A percentile compares a stretch with the other conserved stretches of the same genome.
Conservation (phyloP, 208 protist genomes). For the Acanthamoeba sp. region DNA sequence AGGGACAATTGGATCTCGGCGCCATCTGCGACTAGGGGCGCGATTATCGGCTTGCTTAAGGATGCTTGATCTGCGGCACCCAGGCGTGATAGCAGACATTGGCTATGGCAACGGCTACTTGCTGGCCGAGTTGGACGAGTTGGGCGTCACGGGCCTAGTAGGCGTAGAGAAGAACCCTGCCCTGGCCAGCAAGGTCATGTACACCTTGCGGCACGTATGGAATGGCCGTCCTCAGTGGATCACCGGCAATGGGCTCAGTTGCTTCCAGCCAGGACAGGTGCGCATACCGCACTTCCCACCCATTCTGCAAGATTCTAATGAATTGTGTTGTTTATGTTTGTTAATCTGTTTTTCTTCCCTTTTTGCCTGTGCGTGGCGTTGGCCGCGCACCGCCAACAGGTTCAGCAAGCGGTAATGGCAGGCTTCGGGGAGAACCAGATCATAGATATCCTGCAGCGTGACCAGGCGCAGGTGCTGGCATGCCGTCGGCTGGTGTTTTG, state of each 20-base stretch:
- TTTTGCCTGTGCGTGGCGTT: background rate
- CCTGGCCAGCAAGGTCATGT: background rate
- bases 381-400: background rate
- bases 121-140: background rate
- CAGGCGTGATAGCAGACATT: constrained; percentile 1
- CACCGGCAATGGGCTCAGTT: background rate
- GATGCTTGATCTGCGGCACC: constrained; percentile 10
- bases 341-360: too few species aligned
- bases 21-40: background rate
- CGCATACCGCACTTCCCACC: background rate
- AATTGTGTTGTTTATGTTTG: background rate
- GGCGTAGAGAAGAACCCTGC: background rate
- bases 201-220: background rate
- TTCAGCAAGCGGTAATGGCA: constrained; percentile 41
- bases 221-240: background rate
- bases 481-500: constrained; percentile 20
- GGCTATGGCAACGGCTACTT: background rate
- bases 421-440: constrained; percentile 32
- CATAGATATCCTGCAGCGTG: background rate
- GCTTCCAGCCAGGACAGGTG: background rate
- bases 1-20: background rate
- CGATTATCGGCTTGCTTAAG: background rate
- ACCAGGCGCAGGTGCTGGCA: background rate
- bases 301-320: too few species aligned
- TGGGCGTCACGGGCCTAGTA: background rate